These are phyloP conservation scores for Trypanosoma rangeli DNA, from an alignment of 208 protist genomes.

Conservation along the genomic window DNA sequence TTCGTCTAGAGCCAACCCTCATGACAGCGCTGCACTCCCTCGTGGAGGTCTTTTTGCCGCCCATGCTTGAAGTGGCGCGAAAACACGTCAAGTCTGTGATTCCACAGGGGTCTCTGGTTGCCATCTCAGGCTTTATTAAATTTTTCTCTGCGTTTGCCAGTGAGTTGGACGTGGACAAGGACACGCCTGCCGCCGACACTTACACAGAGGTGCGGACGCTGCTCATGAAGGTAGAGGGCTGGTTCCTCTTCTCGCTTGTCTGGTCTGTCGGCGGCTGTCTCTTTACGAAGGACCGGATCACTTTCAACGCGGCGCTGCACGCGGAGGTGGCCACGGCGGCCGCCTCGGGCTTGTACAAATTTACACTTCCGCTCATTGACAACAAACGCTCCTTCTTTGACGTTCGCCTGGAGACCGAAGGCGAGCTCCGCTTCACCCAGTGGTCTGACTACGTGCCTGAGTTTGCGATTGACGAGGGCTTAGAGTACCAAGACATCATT, in stretches of 20 bases:
- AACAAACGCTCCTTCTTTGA: conserved; percentile 87
- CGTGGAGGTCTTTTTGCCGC: conserved; percentile 68
- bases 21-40: conserved; percentile 43
- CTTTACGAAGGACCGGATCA: conserved; percentile 65
- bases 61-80: conserved; percentile 82
- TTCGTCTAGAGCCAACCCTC: conserved; percentile 43
- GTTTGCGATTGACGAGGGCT: conserved; percentile 73
- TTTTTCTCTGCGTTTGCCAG: conserved; percentile 77
- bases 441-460: conserved; percentile 86
- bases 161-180: conserved; percentile 31
- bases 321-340: conserved; percentile 37
- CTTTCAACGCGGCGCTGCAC: conserved; percentile 86
- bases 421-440: conserved; percentile 72
- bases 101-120: conserved; percentile 67
- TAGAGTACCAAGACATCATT: conserved; percentile 94
- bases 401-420: conserved; percentile 57
- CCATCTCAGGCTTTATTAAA: conserved; percentile 83
- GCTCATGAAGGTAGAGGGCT: conserved; percentile 82
- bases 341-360: conserved; percentile 48
- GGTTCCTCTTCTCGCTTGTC: conserved; percentile 93
- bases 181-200: conserved; percentile 22
- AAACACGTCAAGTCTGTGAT: conserved; percentile 77
- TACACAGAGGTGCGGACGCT: conserved; percentile 43
- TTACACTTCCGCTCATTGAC: conserved; percentile 74
- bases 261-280: conserved; percentile 94